Evolutionary conservation across 305 asterid genomes (phyloP).

Genomic region (Withania somnifera): DNA sequence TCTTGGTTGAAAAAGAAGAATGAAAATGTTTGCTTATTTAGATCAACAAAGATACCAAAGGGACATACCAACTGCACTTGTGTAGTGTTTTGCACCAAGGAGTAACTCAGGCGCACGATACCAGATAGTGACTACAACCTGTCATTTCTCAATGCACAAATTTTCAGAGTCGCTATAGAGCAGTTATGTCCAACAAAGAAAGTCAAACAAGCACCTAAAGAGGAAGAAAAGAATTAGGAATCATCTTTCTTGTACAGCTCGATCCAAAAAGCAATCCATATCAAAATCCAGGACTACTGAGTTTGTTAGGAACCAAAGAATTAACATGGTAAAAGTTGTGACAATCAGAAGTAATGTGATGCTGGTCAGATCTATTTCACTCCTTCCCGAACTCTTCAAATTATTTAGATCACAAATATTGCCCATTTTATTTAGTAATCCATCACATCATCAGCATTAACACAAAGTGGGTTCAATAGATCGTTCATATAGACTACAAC

Average conservation of each 20-base stretch:
- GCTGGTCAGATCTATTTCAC: background rate
- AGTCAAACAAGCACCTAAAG: background rate
- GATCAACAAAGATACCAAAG: background rate
- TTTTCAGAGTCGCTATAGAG: background rate
- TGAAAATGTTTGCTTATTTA: constrained; percentile 1
- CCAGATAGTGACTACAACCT: constrained; percentile 99
- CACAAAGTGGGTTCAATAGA: background rate
- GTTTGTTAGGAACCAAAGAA: background rate
- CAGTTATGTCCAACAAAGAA: background rate
- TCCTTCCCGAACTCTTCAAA: background rate
- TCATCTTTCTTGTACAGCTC: background rate
- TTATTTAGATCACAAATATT: background rate
- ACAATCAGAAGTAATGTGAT: background rate
- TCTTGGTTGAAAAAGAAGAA: background rate
- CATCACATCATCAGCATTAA: background rate
- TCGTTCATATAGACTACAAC: no score
- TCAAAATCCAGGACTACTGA: background rate
- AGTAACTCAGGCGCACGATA: constrained; percentile 99
- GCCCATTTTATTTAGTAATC: background rate
- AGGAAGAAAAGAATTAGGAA: background rate
- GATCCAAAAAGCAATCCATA: background rate
- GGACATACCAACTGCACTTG: constrained; percentile 93
- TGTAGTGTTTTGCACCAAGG: constrained; percentile 94
- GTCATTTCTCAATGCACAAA: constrained; percentile 10
- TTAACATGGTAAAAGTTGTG: background rate